These are phyloP conservation scores for Athelia psychrophila DNA, from an alignment of 1,284 basidiomycete species.

Conservation along the genomic window DNA sequence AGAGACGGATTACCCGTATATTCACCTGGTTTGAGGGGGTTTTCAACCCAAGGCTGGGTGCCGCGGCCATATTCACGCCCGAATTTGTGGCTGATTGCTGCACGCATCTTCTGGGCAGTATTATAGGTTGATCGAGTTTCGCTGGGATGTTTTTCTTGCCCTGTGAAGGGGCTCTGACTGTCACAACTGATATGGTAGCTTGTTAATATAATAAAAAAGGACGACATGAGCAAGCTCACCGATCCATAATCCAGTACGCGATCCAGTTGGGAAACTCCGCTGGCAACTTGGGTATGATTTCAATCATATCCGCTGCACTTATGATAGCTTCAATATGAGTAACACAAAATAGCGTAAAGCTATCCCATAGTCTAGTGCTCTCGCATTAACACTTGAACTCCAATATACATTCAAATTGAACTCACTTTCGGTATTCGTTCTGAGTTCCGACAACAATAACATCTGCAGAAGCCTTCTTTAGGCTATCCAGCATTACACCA, in stretches of 20 bases:
- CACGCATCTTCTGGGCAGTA: conserved; percentile 34
- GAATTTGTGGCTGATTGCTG: conserved; percentile 28
- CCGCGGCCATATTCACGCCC: conserved; percentile 24
- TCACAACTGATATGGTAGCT: conserved; percentile 21
- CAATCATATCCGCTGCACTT: conserved; percentile 1
- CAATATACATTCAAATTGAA: not conserved
- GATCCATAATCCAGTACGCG: conserved; percentile 29
- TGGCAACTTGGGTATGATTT: conserved; percentile 8
- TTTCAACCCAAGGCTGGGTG: conserved; percentile 23
- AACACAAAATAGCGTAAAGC: not conserved
- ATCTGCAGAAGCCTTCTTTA: conserved; percentile 11
- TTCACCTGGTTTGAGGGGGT: conserved; percentile 10
- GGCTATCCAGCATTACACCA: conserved; percentile 1
- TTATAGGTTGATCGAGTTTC: conserved; percentile 15
- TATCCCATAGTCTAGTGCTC: not conserved
- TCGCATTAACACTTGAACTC: not conserved
- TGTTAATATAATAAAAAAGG: not conserved
- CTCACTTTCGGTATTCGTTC: conserved; percentile 12
- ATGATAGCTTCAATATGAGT: not conserved
- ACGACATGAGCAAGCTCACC: no score
- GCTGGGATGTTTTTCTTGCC: conserved; percentile 11
- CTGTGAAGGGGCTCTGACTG: conserved; percentile 18
- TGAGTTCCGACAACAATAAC: conserved; percentile 8
- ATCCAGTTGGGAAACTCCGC: conserved; percentile 19
- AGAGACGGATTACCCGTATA: conserved; percentile 20